Conservation (phyloP, 495 filamentous ascomycete species). For the Podospora pseudocomata region DNA sequence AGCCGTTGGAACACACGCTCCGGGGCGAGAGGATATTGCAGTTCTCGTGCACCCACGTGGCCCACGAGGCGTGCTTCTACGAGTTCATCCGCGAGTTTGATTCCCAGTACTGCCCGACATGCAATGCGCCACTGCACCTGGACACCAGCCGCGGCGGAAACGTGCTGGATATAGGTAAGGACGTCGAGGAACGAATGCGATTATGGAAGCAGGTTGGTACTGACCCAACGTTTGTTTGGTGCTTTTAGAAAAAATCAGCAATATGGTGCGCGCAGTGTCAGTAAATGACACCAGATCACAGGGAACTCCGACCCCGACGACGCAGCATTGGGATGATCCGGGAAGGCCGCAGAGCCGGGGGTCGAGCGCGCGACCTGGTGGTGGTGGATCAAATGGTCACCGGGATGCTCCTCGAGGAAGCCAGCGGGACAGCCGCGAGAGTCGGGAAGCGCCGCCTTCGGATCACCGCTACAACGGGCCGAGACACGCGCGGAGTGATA, state of each 20-base stretch:
- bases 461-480: conserved; percentile 60
- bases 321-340: conserved; percentile 49
- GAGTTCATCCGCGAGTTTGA: conserved; percentile 96
- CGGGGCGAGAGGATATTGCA: conserved; percentile 93
- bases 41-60: conserved; percentile 92
- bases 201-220: neutral
- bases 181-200: neutral
- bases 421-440: conserved; percentile 48
- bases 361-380: conserved; percentile 38
- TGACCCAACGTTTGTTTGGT: neutral
- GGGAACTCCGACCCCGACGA: conserved; percentile 45
- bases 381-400: conserved; percentile 26
- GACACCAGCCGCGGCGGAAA: conserved; percentile 96
- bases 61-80: conserved; percentile 98
- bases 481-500: conserved; percentile 70
- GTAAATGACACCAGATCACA: conserved; percentile 58
- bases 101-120: conserved; percentile 91
- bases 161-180: conserved; percentile 82
- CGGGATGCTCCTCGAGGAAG: conserved; percentile 27
- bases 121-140: conserved; percentile 85
- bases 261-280: conserved; percentile 83
- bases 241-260: conserved; percentile 83
- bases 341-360: conserved; percentile 49
- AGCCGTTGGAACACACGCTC: conserved; percentile 93
- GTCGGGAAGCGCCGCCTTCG: conserved; percentile 54